A percentile compares a stretch with the other conserved stretches of the same genome.
Evolutionary conservation across 768 basidiomycete species (phyloP).

Genomic region (Suillus subalutaceus): DNA sequence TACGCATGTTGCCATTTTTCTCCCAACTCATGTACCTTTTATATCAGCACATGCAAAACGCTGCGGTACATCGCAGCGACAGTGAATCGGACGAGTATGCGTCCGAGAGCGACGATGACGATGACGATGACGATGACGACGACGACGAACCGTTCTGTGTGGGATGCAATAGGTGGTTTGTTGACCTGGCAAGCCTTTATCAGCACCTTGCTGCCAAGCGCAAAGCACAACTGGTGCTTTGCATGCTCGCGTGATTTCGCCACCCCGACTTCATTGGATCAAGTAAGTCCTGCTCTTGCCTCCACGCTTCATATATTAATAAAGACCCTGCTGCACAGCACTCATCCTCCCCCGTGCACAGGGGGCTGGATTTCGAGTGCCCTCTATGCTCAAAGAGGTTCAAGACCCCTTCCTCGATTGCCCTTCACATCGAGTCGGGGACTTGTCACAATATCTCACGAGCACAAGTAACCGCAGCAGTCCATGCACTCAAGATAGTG

Average conservation of each 20-base stretch:
- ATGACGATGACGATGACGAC: constrained; percentile 19
- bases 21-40: not conserved
- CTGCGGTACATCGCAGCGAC: constrained; percentile 3
- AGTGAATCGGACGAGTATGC: constrained; percentile 1
- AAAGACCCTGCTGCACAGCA: not conserved
- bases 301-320: not conserved
- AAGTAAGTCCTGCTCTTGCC: constrained; percentile 30
- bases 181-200: constrained; percentile 17
- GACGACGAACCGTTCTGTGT: constrained; percentile 23
- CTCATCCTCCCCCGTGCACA: constrained; percentile 6
- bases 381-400: constrained; percentile 2
- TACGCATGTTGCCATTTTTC: not conserved
- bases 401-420: constrained; percentile 35
- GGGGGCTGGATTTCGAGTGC: not conserved
- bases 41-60: constrained; percentile 1
- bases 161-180: constrained; percentile 29
- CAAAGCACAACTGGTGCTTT: constrained; percentile 39
- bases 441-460: constrained; percentile 38
- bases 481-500: constrained; percentile 35
- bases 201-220: constrained; percentile 26
- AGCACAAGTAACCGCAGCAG: constrained; percentile 39
- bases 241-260: constrained; percentile 34
- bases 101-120: constrained; percentile 11
- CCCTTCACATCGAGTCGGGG: constrained; percentile 45
- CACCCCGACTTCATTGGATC: constrained; percentile 25